phyloP scores from a whole-genome alignment of 1,139 yeast species.

The Geotrichum klebahnii region DNA sequence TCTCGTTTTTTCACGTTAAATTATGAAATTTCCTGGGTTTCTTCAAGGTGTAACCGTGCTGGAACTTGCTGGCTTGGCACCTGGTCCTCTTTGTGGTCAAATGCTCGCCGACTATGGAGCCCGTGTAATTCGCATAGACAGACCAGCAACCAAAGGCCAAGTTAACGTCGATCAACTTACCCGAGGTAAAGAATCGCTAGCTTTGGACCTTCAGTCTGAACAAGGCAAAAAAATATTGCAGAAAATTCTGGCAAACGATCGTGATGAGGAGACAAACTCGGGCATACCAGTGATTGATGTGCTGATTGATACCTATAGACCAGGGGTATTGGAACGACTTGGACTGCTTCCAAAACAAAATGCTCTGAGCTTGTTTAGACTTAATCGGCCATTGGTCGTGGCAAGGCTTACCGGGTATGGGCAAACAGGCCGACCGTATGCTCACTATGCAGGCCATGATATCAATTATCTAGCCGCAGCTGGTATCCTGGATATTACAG shows the following conservation, averaged over 20 bases:
- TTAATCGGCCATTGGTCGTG: constrained; percentile 22
- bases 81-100: constrained; percentile 30
- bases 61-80: constrained; percentile 30
- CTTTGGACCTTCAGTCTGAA: constrained; percentile 33
- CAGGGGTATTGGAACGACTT: constrained; percentile 35
- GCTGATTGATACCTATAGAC: constrained; percentile 37
- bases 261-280: background rate
- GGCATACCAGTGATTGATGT: constrained; percentile 32
- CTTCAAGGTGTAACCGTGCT: constrained; percentile 22
- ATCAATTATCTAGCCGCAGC: constrained; percentile 28
- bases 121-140: constrained; percentile 36
- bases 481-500: constrained; percentile 23
- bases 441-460: constrained; percentile 27
- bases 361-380: background rate
- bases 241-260: constrained; percentile 24
- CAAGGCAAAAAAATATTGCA: constrained; percentile 31
- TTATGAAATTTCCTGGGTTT: background rate
- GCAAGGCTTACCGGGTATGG: constrained; percentile 28
- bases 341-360: constrained; percentile 31
- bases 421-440: constrained; percentile 20
- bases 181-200: constrained; percentile 38
- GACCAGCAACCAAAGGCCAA: constrained; percentile 11
- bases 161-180: constrained; percentile 35
- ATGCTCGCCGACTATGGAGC: constrained; percentile 40
- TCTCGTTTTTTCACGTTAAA: no score